Evolutionary conservation across 1,284 basidiomycete genomes (phyloP), one percentile per base, ranked within the genome.

Genomic region (Moesziomyces antarcticus): DNA sequence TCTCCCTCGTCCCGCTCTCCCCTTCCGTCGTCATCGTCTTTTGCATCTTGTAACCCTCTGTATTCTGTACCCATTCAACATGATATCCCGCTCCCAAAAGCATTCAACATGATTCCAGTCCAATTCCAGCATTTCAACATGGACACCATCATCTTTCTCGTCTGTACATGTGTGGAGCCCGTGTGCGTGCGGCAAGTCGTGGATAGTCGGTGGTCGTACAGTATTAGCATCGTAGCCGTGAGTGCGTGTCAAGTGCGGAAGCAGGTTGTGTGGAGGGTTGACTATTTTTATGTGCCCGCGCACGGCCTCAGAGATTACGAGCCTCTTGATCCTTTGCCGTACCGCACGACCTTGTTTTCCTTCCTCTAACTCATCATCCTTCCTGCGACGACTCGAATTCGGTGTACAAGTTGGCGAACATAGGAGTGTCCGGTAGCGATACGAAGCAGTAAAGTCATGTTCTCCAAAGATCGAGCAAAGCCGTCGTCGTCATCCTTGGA

Each of bases 21-120:
- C 18, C 41, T 65, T 42, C 49, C 51, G 65, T 61, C 48, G 56
- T 64, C 63, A 57, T 60, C 50, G 61, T 64, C 51, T 41, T 41
- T 54, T 45, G 52, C 43, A 27, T 33, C 45, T 44, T 61, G 25
- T 40, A 45, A 52, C 49, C 50, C 62, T 60, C 41, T 71, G 67
- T 69, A 69, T 74, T 70, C 54, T 59, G 57, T 71, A 66, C 60
- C 49, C 71, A 74, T 74, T 74, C 72, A 74, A 71, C 72, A 74
- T 74, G 72, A 74, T 74, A 70, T 70, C 72, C 72, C 72, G 57
- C 61, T 60, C 58, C 58, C 40, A 61, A 65, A 61, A 65, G 69
- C 70, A 64, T 67, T 73, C 70, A 73, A 73, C 70, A 73, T 73
- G 70, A 67, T 60, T 42, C 58, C 20, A 46, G 40, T 43, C 47